Evolutionary conservation across 2,329 filamentous ascomycete species (phyloP).

Genomic region (Cordyceps farinosa): DNA sequence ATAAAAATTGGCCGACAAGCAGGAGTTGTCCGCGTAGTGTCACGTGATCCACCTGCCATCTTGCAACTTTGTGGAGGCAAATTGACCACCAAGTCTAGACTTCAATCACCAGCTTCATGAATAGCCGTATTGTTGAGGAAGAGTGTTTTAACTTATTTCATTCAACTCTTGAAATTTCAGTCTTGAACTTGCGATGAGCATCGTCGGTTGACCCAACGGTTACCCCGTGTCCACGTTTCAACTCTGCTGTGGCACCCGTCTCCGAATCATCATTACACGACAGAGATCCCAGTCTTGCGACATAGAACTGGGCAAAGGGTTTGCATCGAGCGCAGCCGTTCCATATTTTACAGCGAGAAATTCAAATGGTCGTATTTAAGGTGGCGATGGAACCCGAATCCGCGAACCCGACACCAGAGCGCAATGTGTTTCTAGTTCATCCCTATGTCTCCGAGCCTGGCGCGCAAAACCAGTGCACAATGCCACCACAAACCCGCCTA

Average conservation of each 20-base stretch:
- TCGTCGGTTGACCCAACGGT: neutral
- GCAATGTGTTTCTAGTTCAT: slow-evolving; percentile 7
- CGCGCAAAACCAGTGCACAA: slow-evolving; percentile 1
- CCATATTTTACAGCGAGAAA: no score
- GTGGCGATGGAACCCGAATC: neutral
- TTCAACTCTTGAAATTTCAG: neutral
- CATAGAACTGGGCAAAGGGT: neutral
- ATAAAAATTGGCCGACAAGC: neutral
- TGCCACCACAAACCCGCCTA: neutral
- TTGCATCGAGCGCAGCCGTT: no score
- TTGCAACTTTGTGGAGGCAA: neutral
- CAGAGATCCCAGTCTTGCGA: neutral
- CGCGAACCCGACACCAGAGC: neutral
- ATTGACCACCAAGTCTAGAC: neutral
- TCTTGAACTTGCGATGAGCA: neutral
- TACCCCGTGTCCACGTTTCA: neutral
- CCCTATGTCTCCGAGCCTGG: slow-evolving; percentile 9
- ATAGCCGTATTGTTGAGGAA: neutral
- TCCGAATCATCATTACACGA: neutral
- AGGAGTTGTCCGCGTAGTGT: neutral
- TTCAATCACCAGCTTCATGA: neutral
- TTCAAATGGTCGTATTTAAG: no score
- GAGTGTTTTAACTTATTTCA: neutral
- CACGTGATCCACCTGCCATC: neutral
- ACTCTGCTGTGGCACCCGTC: neutral